Evolutionary conservation across 2,329 filamentous ascomycete species (phyloP), one percentile per base, ranked within the genome.

Genomic region (Xylariaceae sp.): DNA sequence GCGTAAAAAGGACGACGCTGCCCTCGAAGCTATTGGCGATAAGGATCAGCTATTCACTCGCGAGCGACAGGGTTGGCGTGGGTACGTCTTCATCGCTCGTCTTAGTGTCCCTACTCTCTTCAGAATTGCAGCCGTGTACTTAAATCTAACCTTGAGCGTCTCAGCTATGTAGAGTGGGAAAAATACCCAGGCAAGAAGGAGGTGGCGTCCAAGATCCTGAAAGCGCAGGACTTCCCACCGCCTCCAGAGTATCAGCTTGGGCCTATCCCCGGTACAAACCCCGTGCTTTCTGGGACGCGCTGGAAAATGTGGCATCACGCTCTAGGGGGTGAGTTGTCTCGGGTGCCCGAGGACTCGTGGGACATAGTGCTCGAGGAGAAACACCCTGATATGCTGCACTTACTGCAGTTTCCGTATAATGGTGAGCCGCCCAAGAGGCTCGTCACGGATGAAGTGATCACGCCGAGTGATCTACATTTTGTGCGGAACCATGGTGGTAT

Each of bases 401-500:
- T 86, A 0, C 69, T 86, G 0, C 77, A 84, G 49, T 86, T 86
- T 53, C 83, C 83, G 0, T 86, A 85, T 65, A 86, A 86, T 75
- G 82, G 82, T 0, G 83, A 86, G 55, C 77, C 82, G 0, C 81
- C 81, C 54, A 63, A 84, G 56, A 74, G 79, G 2, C 72, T 87
- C 0, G 76, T 84, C 1, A 76, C 77, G 0, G 75, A 75, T 14
- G 74, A 78, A 18, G 60, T 65, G 0, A 76, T 89, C 38, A 90
- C 87, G 0, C 72, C 76, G 0, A 90, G 88, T 54, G 48, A 61
- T 13, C 47, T 63, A 6, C 80, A 84, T 58, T 90, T 88, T 57
- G 82, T 90, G 0, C 75, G 87, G 7, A 90, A 90, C 53, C 87
- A 90, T 55, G 86, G 87, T 10, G 86, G 86, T 0, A 82, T 90